phyloP scores from a whole-genome alignment of 306 rosid species.

The Pachyrhizus erosus region DNA sequence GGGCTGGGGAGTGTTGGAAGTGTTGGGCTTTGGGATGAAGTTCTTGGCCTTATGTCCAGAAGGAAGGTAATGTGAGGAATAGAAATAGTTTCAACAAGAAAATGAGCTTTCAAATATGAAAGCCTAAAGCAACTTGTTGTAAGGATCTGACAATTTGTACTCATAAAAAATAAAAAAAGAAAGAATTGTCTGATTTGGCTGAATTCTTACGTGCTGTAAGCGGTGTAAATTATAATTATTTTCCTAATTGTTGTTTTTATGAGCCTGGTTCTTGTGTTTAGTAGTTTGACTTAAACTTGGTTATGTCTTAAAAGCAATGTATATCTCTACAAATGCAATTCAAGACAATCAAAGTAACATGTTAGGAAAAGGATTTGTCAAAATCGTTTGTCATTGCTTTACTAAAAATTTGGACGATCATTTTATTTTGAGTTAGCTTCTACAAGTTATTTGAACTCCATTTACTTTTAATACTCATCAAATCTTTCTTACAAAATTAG shows the following conservation, averaged over 20 bases:
- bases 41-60: slow-evolving; percentile 77
- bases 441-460: no score
- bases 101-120: no score
- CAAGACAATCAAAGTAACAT: not conserved
- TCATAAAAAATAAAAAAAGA: not conserved
- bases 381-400: no score
- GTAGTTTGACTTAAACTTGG: no score
- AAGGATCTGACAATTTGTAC: not conserved
- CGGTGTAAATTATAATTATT: not conserved
- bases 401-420: no score
- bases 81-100: no score
- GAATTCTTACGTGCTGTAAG: not conserved
- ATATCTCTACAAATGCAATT: not conserved
- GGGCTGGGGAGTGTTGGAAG: slow-evolving; percentile 54
- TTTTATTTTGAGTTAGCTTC: no score
- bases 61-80: slow-evolving; percentile 53
- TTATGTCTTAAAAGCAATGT: not conserved
- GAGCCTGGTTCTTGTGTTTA: not conserved
- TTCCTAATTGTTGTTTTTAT: not conserved
- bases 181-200: not conserved
- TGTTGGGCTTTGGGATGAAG: slow-evolving; percentile 79
- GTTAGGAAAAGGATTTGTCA: no score
- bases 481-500: no score
- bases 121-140: no score
- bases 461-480: no score